Conservation (phyloP, 2,329 filamentous ascomycete species). For the Colletotrichum sp. region DNA sequence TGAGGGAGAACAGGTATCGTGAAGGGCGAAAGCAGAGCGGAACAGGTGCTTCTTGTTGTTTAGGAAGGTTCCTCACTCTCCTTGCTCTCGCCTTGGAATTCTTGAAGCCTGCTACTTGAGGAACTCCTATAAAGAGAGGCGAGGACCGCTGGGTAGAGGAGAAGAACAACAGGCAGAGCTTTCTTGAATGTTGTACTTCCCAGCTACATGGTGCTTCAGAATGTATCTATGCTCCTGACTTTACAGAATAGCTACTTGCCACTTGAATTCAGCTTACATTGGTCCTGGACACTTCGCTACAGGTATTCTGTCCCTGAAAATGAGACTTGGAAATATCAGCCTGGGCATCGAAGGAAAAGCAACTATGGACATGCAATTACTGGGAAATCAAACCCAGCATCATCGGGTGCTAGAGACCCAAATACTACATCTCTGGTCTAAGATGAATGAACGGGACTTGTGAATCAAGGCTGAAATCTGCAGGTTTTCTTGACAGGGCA, state of each 20-base stretch:
- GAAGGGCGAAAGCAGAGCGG: not conserved
- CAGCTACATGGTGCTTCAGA: not conserved
- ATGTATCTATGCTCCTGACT: not conserved
- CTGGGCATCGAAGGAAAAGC: not conserved
- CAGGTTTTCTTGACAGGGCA: not conserved
- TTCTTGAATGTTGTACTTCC: not conserved
- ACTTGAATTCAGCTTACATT: not conserved
- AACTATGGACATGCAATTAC: too few relatives aligned
- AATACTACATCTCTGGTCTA: not conserved
- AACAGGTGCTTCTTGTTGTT: not conserved
- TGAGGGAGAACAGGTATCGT: not conserved
- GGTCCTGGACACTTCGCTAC: not conserved
- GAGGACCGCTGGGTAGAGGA: not conserved
- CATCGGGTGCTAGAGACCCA: not conserved
- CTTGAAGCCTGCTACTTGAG: not conserved
- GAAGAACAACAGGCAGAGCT: not conserved
- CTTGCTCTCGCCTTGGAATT: not conserved
- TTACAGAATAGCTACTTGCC: not conserved
- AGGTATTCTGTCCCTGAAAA: not conserved
- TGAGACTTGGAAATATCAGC: not conserved
- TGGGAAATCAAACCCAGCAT: too few relatives aligned
- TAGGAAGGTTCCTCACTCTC: not conserved
- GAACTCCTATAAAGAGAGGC: not conserved
- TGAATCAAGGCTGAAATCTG: not conserved
- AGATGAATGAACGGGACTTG: not conserved